Percentiles rank a stretch among this genome's conserved stretches.
Conservation (phyloP, 257 asterid species). For the Mitragyna speciosa region DNA sequence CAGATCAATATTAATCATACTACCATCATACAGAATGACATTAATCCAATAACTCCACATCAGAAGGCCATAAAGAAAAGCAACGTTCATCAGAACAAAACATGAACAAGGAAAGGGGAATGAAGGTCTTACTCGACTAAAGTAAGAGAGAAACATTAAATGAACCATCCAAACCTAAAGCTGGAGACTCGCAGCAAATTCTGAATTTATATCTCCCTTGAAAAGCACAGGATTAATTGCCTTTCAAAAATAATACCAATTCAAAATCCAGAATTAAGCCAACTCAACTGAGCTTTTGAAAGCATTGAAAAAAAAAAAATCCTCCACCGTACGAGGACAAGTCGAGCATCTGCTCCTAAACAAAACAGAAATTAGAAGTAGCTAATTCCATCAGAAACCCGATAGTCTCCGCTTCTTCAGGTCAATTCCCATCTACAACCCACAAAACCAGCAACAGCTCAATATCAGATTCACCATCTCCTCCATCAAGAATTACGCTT, state of each 20-base stretch:
- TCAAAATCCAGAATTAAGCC: constrained; percentile 18
- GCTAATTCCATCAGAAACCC: constrained; percentile 14
- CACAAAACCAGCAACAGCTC: constrained; percentile 7
- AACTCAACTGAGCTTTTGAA: constrained; percentile 7
- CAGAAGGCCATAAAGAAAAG: background rate
- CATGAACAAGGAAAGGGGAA: background rate
- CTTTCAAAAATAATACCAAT: background rate
- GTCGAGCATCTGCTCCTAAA: constrained; percentile 18
- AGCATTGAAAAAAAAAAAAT: constrained; percentile 1
- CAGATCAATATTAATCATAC: constrained; percentile 29
- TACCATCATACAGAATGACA: background rate
- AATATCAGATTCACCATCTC: constrained; percentile 14
- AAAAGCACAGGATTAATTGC: constrained; percentile 10
- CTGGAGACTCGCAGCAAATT: constrained; percentile 13
- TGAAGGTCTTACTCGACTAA: background rate
- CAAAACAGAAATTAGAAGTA: constrained; percentile 13
- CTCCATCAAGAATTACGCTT: constrained; percentile 18
- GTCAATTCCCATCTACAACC: constrained; percentile 16
- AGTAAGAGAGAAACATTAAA: constrained; percentile 16
- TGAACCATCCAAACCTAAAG: constrained; percentile 17
- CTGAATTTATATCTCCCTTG: constrained; percentile 3
- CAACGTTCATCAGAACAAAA: background rate
- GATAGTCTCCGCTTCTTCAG: constrained; percentile 16
- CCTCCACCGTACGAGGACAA: constrained; percentile 10
- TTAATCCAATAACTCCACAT: constrained; percentile 11